phyloP scores from a whole-genome alignment of 2,329 filamentous ascomycete genomes.

The Diaporthe vaccinii region DNA sequence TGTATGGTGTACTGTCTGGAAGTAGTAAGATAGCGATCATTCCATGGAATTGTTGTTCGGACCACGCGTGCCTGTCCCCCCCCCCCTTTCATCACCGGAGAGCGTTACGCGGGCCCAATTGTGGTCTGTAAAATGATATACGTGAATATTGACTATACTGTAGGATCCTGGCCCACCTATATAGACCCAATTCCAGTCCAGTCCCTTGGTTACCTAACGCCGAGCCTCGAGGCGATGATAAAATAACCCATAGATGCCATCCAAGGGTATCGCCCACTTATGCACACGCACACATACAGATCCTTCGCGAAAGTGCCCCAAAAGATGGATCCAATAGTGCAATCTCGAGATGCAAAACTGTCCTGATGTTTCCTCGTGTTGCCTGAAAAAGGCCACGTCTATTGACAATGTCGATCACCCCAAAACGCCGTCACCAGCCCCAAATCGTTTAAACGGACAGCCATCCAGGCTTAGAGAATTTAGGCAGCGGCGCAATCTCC shows the following conservation, averaged over 20 bases:
- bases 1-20: background rate
- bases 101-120: background rate
- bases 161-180: conserved; percentile 6
- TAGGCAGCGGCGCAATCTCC: background rate
- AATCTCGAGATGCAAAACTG: conserved; percentile 10
- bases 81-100: background rate
- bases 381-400: background rate
- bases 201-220: conserved; percentile 5
- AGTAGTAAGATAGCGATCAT: too few relatives aligned
- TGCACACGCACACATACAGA: conserved; percentile 2
- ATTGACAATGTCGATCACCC: background rate
- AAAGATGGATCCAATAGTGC: background rate
- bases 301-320: background rate
- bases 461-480: background rate
- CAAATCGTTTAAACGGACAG: background rate
- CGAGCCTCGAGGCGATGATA: background rate
- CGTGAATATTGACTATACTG: conserved; percentile 14
- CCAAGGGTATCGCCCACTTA: conserved; percentile 24
- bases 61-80: background rate
- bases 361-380: conserved; percentile 7
- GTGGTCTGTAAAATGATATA: background rate
- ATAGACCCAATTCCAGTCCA: conserved; percentile 6
- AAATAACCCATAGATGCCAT: conserved; percentile 27
- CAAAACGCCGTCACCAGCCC: conserved; percentile 16
- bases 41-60: background rate